Percentiles rank a stretch among this genome's conserved stretches.
phyloP scores from a whole-genome alignment of 1,284 basidiomycete genomes.

The Athelia sp. region DNA sequence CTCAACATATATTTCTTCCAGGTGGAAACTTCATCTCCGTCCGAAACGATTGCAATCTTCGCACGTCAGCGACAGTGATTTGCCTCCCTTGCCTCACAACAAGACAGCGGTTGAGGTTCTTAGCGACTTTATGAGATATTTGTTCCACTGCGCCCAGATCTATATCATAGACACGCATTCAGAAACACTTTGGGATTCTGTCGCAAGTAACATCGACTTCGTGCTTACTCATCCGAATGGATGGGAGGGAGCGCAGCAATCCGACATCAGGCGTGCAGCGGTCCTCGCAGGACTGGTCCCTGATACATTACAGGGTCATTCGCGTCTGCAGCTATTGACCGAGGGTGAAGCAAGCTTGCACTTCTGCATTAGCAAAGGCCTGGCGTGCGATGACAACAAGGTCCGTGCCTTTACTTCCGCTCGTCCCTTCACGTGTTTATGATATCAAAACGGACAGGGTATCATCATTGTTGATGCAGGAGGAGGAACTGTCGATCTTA shows the following conservation, averaged over 20 bases:
- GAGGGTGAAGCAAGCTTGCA: conserved; percentile 49
- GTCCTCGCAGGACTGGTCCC: conserved; percentile 28
- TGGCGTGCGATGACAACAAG: conserved; percentile 32
- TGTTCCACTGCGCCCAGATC: conserved; percentile 13
- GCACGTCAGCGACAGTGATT: conserved; percentile 2
- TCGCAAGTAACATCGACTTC: conserved; percentile 12
- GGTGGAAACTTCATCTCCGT: conserved; percentile 14
- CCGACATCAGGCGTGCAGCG: conserved; percentile 30
- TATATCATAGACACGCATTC: conserved; percentile 19
- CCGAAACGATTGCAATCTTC: not conserved
- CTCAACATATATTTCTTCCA: conserved; percentile 2
- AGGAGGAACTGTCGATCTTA: conserved; percentile 41
- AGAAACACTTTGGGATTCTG: conserved; percentile 10
- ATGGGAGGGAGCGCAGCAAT: conserved; percentile 36
- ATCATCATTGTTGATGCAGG: conserved; percentile 47
- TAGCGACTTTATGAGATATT: conserved; percentile 14
- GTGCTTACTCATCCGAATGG: conserved; percentile 37
- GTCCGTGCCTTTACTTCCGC: conserved; percentile 17
- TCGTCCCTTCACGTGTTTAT: conserved; percentile 1
- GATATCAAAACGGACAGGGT: conserved; percentile 26
- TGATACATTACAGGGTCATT: conserved; percentile 27
- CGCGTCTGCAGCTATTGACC: conserved; percentile 39
- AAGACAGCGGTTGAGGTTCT: conserved; percentile 6
- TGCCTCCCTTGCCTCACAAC: not conserved
- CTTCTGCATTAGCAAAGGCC: conserved; percentile 35